Evolutionary conservation across 2,329 filamentous ascomycete species (phyloP).

Genomic region (Cladophialophora exuberans): DNA sequence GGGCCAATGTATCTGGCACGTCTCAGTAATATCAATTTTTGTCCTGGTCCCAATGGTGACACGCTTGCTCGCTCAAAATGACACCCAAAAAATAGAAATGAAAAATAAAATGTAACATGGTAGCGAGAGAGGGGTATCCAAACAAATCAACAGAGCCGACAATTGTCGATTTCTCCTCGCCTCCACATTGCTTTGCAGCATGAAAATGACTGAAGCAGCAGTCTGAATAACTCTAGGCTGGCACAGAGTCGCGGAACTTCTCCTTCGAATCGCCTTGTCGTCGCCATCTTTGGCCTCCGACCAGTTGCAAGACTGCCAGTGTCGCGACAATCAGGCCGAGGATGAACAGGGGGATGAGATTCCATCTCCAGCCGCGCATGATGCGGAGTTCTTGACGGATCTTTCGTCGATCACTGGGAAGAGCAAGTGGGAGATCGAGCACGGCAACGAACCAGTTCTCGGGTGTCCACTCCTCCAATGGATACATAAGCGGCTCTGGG

Average conservation of each 20-base stretch:
- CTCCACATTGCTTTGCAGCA: background rate
- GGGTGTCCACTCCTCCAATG: slow-evolving; percentile 31
- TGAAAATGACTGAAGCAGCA: background rate
- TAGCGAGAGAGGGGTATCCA: background rate
- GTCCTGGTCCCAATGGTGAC: background rate
- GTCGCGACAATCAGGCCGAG: slow-evolving; percentile 20
- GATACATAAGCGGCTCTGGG: slow-evolving; percentile 40
- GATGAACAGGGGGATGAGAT: slow-evolving; percentile 32
- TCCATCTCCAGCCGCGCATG: slow-evolving; percentile 32
- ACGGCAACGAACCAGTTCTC: slow-evolving; percentile 34
- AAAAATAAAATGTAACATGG: too few relatives aligned
- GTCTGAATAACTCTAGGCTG: slow-evolving; percentile 1
- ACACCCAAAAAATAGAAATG: background rate
- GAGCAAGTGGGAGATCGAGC: slow-evolving; percentile 24
- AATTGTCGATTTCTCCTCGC: background rate
- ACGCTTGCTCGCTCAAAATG: background rate
- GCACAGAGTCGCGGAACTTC: slow-evolving; percentile 17
- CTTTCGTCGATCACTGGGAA: slow-evolving; percentile 23
- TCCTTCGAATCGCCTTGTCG: slow-evolving; percentile 19
- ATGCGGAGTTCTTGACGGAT: slow-evolving; percentile 27
- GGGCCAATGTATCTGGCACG: too few relatives aligned
- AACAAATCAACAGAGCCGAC: too few relatives aligned
- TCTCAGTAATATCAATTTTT: too few relatives aligned
- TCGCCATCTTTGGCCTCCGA: slow-evolving; percentile 13
- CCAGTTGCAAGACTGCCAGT: slow-evolving; percentile 23